Percentiles rank a stretch among this genome's conserved stretches.
phyloP scores from a whole-genome alignment of 371 early-diverging fungal genomes.

The Rhizopus arrhizus region DNA sequence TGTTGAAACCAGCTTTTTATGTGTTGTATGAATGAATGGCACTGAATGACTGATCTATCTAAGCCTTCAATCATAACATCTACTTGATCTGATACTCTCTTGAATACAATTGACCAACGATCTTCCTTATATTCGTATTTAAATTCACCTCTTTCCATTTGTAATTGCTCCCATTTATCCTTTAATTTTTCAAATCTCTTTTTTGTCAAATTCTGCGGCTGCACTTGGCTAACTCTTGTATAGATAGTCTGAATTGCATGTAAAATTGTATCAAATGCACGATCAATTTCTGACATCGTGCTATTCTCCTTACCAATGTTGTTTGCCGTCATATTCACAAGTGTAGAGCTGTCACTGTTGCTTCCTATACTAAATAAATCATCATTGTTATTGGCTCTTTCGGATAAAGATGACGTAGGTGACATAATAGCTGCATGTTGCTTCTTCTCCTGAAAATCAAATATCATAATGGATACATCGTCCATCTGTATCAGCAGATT shows the following conservation, averaged over 20 bases:
- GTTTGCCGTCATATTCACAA: neutral
- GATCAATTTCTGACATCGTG: constrained; percentile 48
- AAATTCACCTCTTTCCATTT: constrained; percentile 48
- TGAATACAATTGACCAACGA: constrained; percentile 64
- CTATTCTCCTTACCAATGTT: constrained; percentile 21
- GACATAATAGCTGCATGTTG: constrained; percentile 22
- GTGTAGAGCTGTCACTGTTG: neutral
- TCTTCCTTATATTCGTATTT: constrained; percentile 67
- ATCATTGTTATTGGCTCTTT: neutral
- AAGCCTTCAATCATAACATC: constrained; percentile 65
- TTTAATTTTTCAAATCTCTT: constrained; percentile 42
- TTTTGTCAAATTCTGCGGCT: constrained; percentile 30
- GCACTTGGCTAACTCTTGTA: constrained; percentile 43
- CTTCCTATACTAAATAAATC: neutral
- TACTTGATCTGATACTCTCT: constrained; percentile 61
- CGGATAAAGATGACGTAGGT: constrained; percentile 18
- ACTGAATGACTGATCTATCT: constrained; percentile 59
- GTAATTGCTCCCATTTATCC: constrained; percentile 52
- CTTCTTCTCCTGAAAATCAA: constrained; percentile 49
- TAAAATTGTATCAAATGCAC: constrained; percentile 53
- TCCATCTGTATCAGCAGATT: constrained; percentile 39
- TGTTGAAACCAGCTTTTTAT: constrained; percentile 39
- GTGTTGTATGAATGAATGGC: constrained; percentile 54
- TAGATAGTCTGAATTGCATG: constrained; percentile 54
- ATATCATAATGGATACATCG: constrained; percentile 45